Evolutionary conservation across 345 rosid genomes (phyloP).

Genomic region (Syzygium jambos): DNA sequence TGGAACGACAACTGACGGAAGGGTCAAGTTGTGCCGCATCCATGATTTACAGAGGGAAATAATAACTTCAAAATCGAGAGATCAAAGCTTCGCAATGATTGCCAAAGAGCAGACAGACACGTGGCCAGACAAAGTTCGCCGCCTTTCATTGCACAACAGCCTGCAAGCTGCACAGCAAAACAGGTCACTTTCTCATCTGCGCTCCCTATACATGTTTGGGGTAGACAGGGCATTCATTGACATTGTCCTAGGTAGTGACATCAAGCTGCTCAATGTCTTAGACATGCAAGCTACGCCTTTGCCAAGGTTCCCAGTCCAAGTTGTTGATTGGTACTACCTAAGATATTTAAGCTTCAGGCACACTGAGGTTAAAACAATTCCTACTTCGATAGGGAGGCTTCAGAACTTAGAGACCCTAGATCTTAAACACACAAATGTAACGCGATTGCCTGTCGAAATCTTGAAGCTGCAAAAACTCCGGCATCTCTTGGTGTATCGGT

Average conservation of each 20-base stretch:
- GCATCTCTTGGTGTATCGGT: conserved; percentile 29
- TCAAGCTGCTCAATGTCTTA: conserved; percentile 26
- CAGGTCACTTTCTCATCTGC: conserved; percentile 15
- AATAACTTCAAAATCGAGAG: conserved; percentile 22
- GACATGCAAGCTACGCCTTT: conserved; percentile 31
- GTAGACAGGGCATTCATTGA: conserved; percentile 1
- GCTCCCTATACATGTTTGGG: conserved; percentile 33
- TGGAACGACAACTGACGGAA: conserved; percentile 13
- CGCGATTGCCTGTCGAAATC: conserved; percentile 22
- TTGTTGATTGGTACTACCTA: conserved; percentile 15
- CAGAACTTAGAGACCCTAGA: conserved; percentile 36
- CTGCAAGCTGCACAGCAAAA: conserved; percentile 6
- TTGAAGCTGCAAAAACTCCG: conserved; percentile 27
- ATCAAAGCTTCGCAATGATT: conserved; percentile 23
- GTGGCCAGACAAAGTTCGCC: conserved; percentile 32
- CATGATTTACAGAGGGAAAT: conserved; percentile 30
- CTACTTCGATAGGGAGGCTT: conserved; percentile 30
- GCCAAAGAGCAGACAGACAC: conserved; percentile 3
- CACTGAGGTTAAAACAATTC: conserved; percentile 23
- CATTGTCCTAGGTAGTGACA: background rate
- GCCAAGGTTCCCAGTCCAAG: conserved; percentile 20
- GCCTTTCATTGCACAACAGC: conserved; percentile 23
- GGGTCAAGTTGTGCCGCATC: conserved; percentile 21
- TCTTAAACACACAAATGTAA: conserved; percentile 28
- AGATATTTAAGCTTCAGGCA: conserved; percentile 28